These are phyloP conservation scores for Zalaria sp. DNA, from an alignment of 2,329 filamentous ascomycete genomes.

Conservation along the genomic window DNA sequence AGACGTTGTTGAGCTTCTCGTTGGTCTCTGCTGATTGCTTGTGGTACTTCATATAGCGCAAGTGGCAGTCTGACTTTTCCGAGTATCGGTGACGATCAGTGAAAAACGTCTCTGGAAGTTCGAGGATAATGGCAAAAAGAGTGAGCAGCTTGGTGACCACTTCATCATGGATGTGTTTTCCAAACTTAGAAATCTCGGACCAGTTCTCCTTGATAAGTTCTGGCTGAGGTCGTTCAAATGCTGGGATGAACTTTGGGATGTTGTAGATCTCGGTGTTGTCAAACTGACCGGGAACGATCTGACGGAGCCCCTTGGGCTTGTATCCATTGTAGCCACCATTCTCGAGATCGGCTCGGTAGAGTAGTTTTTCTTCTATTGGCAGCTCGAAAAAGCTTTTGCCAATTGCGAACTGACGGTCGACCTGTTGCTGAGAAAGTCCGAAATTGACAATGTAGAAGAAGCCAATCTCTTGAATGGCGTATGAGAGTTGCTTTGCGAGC, in stretches of 20 bases:
- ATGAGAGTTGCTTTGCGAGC: not conserved
- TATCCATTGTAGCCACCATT: slow-evolving; percentile 15
- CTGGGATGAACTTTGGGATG: slow-evolving; percentile 35
- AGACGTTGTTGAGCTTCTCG: slow-evolving; percentile 13
- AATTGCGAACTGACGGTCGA: slow-evolving; percentile 47
- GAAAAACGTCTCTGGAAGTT: slow-evolving; percentile 45
- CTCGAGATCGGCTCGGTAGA: slow-evolving; percentile 27
- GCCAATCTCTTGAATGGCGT: slow-evolving; percentile 16
- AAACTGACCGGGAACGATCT: not conserved
- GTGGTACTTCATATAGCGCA: slow-evolving; percentile 48
- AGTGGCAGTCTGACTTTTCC: slow-evolving; percentile 42
- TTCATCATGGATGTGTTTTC: slow-evolving; percentile 21
- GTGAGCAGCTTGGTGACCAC: slow-evolving; percentile 43
- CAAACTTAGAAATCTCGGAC: slow-evolving; percentile 41
- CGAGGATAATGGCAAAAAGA: slow-evolving; percentile 46
- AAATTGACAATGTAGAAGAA: slow-evolving; percentile 54
- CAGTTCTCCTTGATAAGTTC: slow-evolving; percentile 34
- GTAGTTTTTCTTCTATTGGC: slow-evolving; percentile 43
- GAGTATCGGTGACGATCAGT: slow-evolving; percentile 43
- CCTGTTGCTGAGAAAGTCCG: slow-evolving; percentile 42
- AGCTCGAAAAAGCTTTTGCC: slow-evolving; percentile 44
- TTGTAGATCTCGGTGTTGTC: slow-evolving; percentile 49
- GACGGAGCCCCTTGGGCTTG: slow-evolving; percentile 11
- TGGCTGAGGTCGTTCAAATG: slow-evolving; percentile 23
- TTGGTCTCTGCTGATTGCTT: slow-evolving; percentile 18